Evolutionary conservation across 257 asterid species (phyloP).

Genomic region (Penstemon newberryi): DNA sequence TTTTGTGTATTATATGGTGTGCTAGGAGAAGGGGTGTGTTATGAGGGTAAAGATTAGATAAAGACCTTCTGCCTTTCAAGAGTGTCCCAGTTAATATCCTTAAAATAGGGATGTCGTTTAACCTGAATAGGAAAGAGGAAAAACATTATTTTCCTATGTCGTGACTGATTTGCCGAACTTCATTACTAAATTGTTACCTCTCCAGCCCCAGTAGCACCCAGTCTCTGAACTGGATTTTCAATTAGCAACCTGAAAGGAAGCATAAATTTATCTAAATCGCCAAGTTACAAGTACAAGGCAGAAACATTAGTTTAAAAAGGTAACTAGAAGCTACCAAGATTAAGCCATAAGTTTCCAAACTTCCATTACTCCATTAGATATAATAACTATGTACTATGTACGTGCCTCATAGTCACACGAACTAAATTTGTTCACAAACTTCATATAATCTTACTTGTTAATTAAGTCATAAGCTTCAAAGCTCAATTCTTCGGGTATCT

Average conservation of each 20-base stretch:
- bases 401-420: conserved; percentile 2
- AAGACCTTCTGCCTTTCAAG: conserved; percentile 93
- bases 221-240: conserved; percentile 86
- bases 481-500: conserved; percentile 89
- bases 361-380: conserved; percentile 3
- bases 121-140: conserved; percentile 52
- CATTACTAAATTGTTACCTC: conserved; percentile 53
- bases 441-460: conserved; percentile 61
- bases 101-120: conserved; percentile 69
- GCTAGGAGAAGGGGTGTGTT: conserved; percentile 16
- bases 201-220: conserved; percentile 87
- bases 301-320: background rate
- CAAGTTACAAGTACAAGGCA: background rate
- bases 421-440: background rate
- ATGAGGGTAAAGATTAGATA: conserved; percentile 11
- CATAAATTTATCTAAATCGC: conserved; percentile 12
- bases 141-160: conserved; percentile 15
- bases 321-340: background rate
- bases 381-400: conserved; percentile 1
- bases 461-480: conserved; percentile 78
- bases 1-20: conserved; percentile 6
- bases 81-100: conserved; percentile 83
- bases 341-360: background rate
- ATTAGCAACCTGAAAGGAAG: conserved; percentile 63
- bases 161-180: conserved; percentile 19